Evolutionary conservation across 2,329 filamentous ascomycete genomes (phyloP), one percentile per base, ranked within the genome.

Genomic region (Xylaria hypoxylon): DNA sequence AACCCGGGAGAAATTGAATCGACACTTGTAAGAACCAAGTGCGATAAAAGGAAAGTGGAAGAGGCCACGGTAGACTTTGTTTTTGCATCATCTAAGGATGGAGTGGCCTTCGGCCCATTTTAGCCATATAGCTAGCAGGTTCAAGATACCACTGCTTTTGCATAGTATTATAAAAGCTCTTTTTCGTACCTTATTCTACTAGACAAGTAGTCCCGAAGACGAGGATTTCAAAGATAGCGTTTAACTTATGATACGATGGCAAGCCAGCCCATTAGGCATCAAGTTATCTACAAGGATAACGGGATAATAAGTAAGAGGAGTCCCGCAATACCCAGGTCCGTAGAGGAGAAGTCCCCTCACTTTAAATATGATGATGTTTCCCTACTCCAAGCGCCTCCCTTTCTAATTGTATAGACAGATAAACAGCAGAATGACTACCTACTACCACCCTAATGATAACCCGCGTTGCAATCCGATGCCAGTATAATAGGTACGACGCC

Each of bases 61-160:
- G 52, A 61, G 33, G 26, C 52, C 66, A 53, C 38, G 48, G 64
- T 68, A 66, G 64, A 68, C 60, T 53, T 68, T 31, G 17, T 52
- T 62, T 62, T 38, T 33, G 56, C 55, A 56, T 68, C 48, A 38
- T 31, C 57, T 42, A 7, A 56, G 53, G 51, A 22, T 58, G 55
- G 40, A 35, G 33, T 40, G 33, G 44, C 52, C 56, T 50, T 40
- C 44, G 22, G 42, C 40, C 44, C 47, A 50, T 31, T 35, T 28
- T 48, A 57, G 38, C 52, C 59, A 44, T 52, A 51, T 62, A 61
- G 38, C 66, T 40, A 60, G 45, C 50, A 51, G 24, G 35, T 55
- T 61, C 10, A 53, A 62, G 59, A 68, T 62, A 61, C 55, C 62
- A 60, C 35, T 62, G 35, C 35, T 50, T 50, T 63, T 67, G 45